Base-by-base conservation (phyloP, 805 yeast genomes). In the Kluyveromyces dobzhanskii region DNA sequence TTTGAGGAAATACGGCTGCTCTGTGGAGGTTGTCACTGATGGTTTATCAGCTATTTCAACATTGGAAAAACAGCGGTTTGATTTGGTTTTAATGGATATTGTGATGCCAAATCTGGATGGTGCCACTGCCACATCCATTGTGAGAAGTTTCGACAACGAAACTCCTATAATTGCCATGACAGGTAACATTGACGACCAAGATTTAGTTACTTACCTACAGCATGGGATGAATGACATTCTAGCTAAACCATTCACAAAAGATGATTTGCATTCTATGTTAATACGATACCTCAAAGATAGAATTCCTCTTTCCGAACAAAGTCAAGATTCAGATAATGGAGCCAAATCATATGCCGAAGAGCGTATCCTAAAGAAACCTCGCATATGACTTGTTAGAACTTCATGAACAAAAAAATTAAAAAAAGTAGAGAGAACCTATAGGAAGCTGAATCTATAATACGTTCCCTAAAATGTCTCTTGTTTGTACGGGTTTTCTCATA, bases 151-250 rank as follows among this genome's bases (percentile, higher is more conserved):
- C 56, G 94, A 87, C 58, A 75, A 76, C 16, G 73, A 73, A 39
- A 85, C 96, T 0, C 97, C 97, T 10, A 85, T 92, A 45, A 81
- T 92, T 48, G 94, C 95, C 23, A 85, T 85, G 95, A 85, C 95
- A 2, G 94, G 95, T 30, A 86, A 85, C 55, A 83, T 85, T 41
- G 81, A 83, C 48, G 85, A 81, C 46, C 77, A 80, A 48, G 95
- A 86, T 59, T 67, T 86, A 42, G 82, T 83, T 34, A 81, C 79
- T 1, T 86, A 84, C 57, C 64, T 85, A 43, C 81, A 80, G 49
- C 85, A 86, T 53, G 97, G 96, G 4, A 87, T 87, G 85, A 80
- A 85, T 42, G 95, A 86, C 59, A 85, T 92, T 27, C 66, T 92
- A 46, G 94, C 95, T 4, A 86, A 92, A 55, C 98, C 98, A 1